A percentile compares a stretch with the other conserved stretches of the same genome.
Evolutionary conservation across 345 rosid species (phyloP).

Genomic region (Arabidopsis arenosa): DNA sequence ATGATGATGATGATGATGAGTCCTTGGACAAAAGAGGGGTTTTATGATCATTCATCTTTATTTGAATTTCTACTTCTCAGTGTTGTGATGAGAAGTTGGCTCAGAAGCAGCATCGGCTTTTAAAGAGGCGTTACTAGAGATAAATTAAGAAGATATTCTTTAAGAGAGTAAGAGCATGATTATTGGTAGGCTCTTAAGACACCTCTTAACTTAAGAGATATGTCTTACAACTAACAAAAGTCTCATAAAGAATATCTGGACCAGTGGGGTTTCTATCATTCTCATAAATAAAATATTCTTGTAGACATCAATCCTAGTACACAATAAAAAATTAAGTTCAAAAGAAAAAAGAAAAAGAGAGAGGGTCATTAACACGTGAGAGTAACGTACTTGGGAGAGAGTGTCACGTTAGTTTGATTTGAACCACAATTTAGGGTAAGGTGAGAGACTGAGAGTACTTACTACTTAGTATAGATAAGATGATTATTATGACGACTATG

Average conservation of each 20-base stretch:
- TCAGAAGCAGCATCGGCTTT: neutral
- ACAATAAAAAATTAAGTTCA: neutral
- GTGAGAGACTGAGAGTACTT: too few species aligned
- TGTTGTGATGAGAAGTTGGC: slow-evolving; percentile 15
- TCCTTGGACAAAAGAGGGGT: slow-evolving; percentile 52
- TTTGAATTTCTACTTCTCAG: neutral
- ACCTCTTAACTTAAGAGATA: too few species aligned
- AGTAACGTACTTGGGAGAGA: slow-evolving; percentile 27
- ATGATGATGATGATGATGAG: slow-evolving; percentile 22
- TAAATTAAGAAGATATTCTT: slow-evolving; percentile 16
- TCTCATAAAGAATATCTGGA: too few species aligned
- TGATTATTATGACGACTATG: too few species aligned
- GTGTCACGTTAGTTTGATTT: neutral
- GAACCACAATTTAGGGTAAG: too few species aligned
- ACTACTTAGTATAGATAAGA: too few species aligned
- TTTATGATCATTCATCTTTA: slow-evolving; percentile 51
- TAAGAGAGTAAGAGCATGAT: too few species aligned
- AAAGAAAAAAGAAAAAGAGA: neutral
- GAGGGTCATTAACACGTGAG: slow-evolving; percentile 17
- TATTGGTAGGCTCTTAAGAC: too few species aligned
- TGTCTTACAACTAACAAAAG: too few species aligned
- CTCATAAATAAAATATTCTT: slow-evolving; percentile 23
- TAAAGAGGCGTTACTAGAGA: neutral
- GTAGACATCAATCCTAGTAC: slow-evolving; percentile 35
- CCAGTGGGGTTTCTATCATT: slow-evolving; percentile 34